These are phyloP conservation scores for Rhodotorula sp. DNA, from an alignment of 1,284 basidiomycete species.

Conservation along the genomic window DNA sequence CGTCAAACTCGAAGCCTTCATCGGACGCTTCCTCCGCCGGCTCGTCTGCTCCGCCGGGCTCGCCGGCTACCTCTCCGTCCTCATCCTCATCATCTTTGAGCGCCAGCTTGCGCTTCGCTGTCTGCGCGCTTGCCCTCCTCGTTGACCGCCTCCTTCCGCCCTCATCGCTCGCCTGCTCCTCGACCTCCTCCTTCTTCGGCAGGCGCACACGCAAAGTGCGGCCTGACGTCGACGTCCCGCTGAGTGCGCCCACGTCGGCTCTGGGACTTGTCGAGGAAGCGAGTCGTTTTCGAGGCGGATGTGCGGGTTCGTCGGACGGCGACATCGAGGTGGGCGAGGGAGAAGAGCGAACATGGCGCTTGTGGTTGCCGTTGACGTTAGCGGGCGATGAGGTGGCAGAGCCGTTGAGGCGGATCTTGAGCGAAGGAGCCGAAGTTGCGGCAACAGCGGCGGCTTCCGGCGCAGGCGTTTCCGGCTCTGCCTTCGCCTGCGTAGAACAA, in stretches of 20 bases:
- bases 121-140: slow-evolving; percentile 15
- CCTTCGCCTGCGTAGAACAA: background rate
- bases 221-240: background rate
- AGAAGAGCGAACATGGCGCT: too few relatives aligned
- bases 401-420: background rate
- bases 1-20: slow-evolving; percentile 28
- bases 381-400: background rate
- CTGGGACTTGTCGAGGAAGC: too few relatives aligned
- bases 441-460: background rate
- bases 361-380: too few relatives aligned
- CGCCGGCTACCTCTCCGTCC: background rate
- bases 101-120: slow-evolving; percentile 5
- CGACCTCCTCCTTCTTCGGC: background rate
- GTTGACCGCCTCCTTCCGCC: background rate
- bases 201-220: background rate
- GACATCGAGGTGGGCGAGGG: background rate
- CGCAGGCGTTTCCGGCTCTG: background rate
- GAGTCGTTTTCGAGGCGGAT: background rate
- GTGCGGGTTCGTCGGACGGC: background rate
- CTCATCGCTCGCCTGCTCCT: background rate
- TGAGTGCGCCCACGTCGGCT: background rate
- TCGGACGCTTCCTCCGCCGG: slow-evolving; percentile 7
- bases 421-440: background rate
- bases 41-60: background rate
- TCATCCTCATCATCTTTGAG: background rate